Conservation (phyloP, 2,329 filamentous ascomycete species). For the Aspergillus unguis region DNA sequence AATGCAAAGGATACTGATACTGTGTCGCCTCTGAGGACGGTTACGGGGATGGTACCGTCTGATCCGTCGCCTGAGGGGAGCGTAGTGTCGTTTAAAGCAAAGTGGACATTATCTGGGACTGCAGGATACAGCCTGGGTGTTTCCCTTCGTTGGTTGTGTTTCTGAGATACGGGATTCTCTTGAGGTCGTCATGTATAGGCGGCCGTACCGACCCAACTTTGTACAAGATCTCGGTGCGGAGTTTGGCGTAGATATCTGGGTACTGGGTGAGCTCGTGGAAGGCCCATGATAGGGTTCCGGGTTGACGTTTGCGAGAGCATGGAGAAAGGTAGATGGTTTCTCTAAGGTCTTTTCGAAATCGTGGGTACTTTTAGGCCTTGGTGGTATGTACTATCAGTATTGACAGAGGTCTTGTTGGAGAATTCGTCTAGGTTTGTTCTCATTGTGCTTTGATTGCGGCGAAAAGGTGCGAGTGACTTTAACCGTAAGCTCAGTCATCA, state of each 20-base stretch:
- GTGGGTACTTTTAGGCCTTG: slow-evolving; percentile 3
- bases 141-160: slow-evolving; percentile 6
- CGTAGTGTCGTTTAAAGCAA: slow-evolving; percentile 2
- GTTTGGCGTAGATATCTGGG: neutral
- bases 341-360: neutral
- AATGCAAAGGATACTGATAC: slow-evolving; percentile 4
- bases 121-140: slow-evolving; percentile 6
- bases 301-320: slow-evolving; percentile 7
- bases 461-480: slow-evolving; percentile 6
- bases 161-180: slow-evolving; percentile 4
- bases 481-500: neutral
- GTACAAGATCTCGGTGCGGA: slow-evolving; percentile 1
- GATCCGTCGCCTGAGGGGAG: slow-evolving; percentile 5
- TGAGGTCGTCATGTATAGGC: slow-evolving; percentile 6
- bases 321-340: slow-evolving; percentile 5
- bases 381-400: neutral
- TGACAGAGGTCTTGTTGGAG: neutral
- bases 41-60: slow-evolving; percentile 6
- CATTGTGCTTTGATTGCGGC: slow-evolving; percentile 3
- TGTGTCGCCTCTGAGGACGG: slow-evolving; percentile 4
- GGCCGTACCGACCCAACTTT: slow-evolving; percentile 1
- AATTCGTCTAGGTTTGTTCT: slow-evolving; percentile 5
- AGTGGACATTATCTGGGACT: slow-evolving; percentile 6
- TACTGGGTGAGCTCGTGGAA: slow-evolving; percentile 9
- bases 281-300: slow-evolving; percentile 5